Base-by-base conservation (phyloP, 2,329 filamentous ascomycete species). In the Chaetomium sp. region DNA sequence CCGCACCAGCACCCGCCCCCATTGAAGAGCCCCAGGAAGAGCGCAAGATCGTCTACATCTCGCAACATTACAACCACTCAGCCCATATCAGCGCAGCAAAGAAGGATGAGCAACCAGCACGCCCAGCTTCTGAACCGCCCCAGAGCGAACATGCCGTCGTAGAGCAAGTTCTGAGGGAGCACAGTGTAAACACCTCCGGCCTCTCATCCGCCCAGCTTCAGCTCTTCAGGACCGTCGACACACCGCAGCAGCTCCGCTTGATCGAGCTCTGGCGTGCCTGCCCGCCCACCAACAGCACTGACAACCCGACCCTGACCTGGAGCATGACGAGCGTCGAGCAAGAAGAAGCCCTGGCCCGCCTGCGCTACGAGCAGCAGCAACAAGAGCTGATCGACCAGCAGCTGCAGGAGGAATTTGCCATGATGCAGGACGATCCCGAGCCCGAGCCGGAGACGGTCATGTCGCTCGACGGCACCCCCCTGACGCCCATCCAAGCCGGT, bases 231-330 rank as follows among this genome's bases (percentile, higher is more conserved):
- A 87, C 88, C 67, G 92, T 91, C 60, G 88, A 90, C 64, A 80
- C 85, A 27, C 82, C 88, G 51, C 91, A 96, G 76, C 87, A 89
- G 72, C 79, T 88, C 64, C 86, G 91, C 25, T 82, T 97, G 19
- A 82, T 96, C 47, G 90, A 96, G 75, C 86, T 96, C 19, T 97
- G 93, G 93, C 88, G 87, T 65, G 92, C 93, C 70, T 91, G 87
- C 64, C 91, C 91, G 25, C 90, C 90, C 0, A 84, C 81, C 50
- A 85, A 84, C 67, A 79, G 76, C 65, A 80, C 79, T 57, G 82
- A 84, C 61, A 85, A 86, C 68, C 79, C 82, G 2, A 78, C 81
- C 10, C 74, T 86, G 10, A 81, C 83, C 3, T 84, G 82, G 82
- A 81, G 76, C 67, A 81, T 75, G 72, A 85, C 83, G 0, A 82